Conservation (phyloP, 2,329 filamentous ascomycete genomes). For the Aciculosporium take region DNA sequence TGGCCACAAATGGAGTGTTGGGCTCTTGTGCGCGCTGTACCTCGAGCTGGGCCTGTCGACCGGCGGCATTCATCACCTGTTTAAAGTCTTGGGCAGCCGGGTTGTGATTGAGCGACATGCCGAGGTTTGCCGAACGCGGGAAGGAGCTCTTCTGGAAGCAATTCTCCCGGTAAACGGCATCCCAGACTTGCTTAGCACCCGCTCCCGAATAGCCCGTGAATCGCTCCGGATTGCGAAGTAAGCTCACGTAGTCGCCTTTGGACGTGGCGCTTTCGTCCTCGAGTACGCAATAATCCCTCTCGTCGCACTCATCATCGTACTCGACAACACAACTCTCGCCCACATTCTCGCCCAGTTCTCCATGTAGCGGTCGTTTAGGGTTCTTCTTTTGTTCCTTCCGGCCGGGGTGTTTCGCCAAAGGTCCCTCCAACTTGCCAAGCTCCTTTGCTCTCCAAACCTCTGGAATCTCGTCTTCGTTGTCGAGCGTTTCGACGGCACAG, state of each 20-base stretch:
- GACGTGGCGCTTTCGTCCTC: conserved; percentile 78
- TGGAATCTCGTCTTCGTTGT: conserved; percentile 90
- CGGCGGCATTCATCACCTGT: conserved; percentile 43
- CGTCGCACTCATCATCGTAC: conserved; percentile 93
- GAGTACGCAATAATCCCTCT: conserved; percentile 89
- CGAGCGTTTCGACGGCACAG: conserved; percentile 86
- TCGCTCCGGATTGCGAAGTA: conserved; percentile 83
- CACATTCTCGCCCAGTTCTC: conserved; percentile 69
- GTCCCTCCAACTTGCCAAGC: conserved; percentile 81
- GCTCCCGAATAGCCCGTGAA: conserved; percentile 89
- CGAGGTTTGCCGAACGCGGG: conserved; percentile 42
- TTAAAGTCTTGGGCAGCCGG: conserved; percentile 47
- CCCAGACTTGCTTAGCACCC: conserved; percentile 82
- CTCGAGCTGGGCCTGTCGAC: conserved; percentile 46
- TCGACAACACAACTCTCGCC: conserved; percentile 95
- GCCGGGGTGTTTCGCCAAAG: conserved; percentile 77
- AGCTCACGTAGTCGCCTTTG: conserved; percentile 92
- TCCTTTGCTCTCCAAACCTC: conserved; percentile 82
- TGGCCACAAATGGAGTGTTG: conserved; percentile 44
- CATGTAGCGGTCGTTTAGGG: conserved; percentile 61
- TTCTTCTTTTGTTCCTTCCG: conserved; percentile 58
- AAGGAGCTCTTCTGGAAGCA: conserved; percentile 68
- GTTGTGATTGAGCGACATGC: conserved; percentile 29
- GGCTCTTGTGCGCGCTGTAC: conserved; percentile 30
- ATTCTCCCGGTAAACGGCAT: conserved; percentile 93